These are phyloP conservation scores for Geotrichum citri-aurantii DNA, from an alignment of 1,139 yeast genomes.

Conservation along the genomic window DNA sequence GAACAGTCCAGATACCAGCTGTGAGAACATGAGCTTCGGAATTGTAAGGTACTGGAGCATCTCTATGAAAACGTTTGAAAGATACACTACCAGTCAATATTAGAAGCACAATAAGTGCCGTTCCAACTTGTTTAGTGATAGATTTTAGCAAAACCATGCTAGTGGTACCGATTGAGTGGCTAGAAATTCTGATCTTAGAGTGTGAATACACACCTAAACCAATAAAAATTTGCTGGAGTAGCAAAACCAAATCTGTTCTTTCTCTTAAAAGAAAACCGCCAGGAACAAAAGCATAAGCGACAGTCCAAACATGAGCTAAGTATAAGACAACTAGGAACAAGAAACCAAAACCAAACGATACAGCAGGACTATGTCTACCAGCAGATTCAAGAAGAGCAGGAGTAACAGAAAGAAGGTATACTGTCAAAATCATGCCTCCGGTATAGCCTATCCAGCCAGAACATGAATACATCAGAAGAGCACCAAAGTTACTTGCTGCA, in stretches of 20 bases:
- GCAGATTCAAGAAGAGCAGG: constrained; percentile 60
- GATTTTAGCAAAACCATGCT: constrained; percentile 25
- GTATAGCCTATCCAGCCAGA: constrained; percentile 77
- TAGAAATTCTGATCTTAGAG: constrained; percentile 23
- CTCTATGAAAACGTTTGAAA: constrained; percentile 53
- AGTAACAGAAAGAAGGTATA: constrained; percentile 56
- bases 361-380: constrained; percentile 54
- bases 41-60: constrained; percentile 69
- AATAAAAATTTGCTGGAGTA: constrained; percentile 46
- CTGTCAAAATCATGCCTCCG: constrained; percentile 65
- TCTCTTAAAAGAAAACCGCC: constrained; percentile 85
- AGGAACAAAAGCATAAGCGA: constrained; percentile 97
- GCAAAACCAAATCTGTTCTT: constrained; percentile 70
- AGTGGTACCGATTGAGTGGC: constrained; percentile 20
- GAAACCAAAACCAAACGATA: constrained; percentile 50
- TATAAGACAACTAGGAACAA: constrained; percentile 52
- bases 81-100: constrained; percentile 42
- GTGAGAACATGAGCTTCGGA: constrained; percentile 71
- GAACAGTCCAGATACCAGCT: constrained; percentile 98
- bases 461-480: constrained; percentile 45
- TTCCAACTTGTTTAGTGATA: constrained; percentile 28
- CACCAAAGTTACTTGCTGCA: constrained; percentile 36
- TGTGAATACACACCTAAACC: constrained; percentile 35
- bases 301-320: constrained; percentile 91
- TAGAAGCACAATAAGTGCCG: constrained; percentile 29